Percentiles rank a stretch among this genome's conserved stretches.
Evolutionary conservation across 805 yeast genomes (phyloP).

Genomic region (Maudiozyma barnettii): DNA sequence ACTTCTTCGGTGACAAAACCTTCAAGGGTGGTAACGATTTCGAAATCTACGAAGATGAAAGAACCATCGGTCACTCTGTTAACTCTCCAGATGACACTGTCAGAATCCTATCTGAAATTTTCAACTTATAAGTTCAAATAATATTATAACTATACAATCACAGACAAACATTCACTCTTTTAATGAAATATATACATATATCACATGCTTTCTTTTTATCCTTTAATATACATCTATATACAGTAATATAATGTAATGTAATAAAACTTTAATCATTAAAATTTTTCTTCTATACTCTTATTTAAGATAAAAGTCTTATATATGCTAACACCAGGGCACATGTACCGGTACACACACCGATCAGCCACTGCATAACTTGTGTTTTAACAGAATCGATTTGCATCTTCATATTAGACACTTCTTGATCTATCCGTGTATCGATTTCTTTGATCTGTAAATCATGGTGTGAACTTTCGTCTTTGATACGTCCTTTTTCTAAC

Average conservation of each 20-base stretch:
- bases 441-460: constrained; percentile 92
- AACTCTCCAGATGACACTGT: constrained; percentile 82
- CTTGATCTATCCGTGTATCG: constrained; percentile 91
- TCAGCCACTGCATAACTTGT: constrained; percentile 96
- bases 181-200: background rate
- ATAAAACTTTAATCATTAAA: background rate
- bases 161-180: background rate
- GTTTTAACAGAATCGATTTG: constrained; percentile 93
- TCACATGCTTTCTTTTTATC: background rate
- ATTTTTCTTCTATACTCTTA: constrained; percentile 18
- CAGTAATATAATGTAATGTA: background rate
- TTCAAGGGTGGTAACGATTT: constrained; percentile 97
- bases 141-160: background rate
- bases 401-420: constrained; percentile 86
- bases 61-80: constrained; percentile 96
- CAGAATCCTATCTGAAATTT: constrained; percentile 72
- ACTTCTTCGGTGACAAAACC: constrained; percentile 98
- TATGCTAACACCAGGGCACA: constrained; percentile 90
- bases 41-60: constrained; percentile 84
- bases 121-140: constrained; percentile 31
- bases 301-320: constrained; percentile 57
- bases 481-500: constrained; percentile 87
- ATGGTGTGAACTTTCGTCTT: constrained; percentile 89
- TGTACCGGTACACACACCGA: constrained; percentile 97
- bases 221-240: background rate